A percentile compares a stretch with the other conserved stretches of the same genome.
These are phyloP conservation scores for Sanghuangporus baumii DNA, from an alignment of 1,284 basidiomycete genomes.

Conservation along the genomic window DNA sequence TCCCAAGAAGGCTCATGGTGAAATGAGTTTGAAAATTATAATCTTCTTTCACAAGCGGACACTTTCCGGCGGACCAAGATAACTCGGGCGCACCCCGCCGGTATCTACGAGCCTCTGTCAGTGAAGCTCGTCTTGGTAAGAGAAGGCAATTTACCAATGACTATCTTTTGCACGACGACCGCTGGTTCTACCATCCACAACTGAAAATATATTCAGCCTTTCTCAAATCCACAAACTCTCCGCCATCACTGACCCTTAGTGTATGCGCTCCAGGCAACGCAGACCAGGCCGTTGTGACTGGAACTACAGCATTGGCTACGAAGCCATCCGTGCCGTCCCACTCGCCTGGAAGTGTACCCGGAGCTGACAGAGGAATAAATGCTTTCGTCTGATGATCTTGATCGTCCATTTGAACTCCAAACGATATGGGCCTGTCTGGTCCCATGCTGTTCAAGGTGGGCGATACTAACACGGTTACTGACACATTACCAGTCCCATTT, in stretches of 20 bases:
- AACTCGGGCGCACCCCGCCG: conserved; percentile 48
- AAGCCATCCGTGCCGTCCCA: conserved; percentile 49
- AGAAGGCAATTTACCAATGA: conserved; percentile 31
- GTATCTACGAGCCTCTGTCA: conserved; percentile 22
- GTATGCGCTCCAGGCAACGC: conserved; percentile 46
- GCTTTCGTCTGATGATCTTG: conserved; percentile 37
- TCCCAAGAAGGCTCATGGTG: background rate
- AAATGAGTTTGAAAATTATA: no score
- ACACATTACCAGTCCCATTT: conserved; percentile 37
- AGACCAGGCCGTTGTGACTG: conserved; percentile 29
- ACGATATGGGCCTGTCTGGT: conserved; percentile 44
- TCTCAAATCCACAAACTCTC: background rate
- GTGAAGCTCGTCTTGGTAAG: background rate
- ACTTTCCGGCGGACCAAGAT: conserved; percentile 62
- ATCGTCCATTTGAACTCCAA: conserved; percentile 53
- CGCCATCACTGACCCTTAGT: conserved; percentile 36
- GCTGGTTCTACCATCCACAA: conserved; percentile 56
- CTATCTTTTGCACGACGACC: conserved; percentile 56
- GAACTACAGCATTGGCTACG: conserved; percentile 46
- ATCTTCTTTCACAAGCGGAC: conserved; percentile 22
- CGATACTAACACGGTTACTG: conserved; percentile 48
- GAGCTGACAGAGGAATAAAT: conserved; percentile 43
- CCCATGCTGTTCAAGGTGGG: conserved; percentile 57
- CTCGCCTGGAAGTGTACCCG: conserved; percentile 43
- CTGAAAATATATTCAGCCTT: background rate